Evolutionary conservation across 257 asterid genomes (phyloP).

Genomic region (Avicennia marina): DNA sequence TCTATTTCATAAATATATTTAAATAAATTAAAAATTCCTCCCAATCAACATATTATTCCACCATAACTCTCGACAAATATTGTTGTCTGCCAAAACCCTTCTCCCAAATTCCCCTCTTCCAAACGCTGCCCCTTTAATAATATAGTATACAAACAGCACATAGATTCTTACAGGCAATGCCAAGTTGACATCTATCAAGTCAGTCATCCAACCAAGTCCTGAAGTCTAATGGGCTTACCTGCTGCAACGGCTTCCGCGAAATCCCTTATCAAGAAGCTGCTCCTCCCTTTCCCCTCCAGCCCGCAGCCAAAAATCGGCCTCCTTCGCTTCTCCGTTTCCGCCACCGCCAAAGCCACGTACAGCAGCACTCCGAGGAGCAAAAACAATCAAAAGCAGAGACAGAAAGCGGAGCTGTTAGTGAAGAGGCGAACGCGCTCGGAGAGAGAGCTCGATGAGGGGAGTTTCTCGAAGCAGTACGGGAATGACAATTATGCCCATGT

Average conservation of each 20-base stretch:
- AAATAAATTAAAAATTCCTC: too few species aligned
- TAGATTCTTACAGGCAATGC: too few species aligned
- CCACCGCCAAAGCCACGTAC: constrained; percentile 15
- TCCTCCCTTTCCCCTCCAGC: constrained; percentile 24
- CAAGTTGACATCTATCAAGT: too few species aligned
- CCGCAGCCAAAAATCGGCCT: constrained; percentile 19
- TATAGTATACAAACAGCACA: too few species aligned
- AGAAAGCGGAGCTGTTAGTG: constrained; percentile 37
- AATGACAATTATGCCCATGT: constrained; percentile 59
- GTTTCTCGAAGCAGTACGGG: constrained; percentile 47
- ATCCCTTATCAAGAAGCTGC: constrained; percentile 36
- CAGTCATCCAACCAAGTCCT: too few species aligned
- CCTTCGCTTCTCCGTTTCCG: constrained; percentile 21
- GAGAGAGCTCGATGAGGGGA: constrained; percentile 65
- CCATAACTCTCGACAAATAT: too few species aligned
- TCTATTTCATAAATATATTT: too few species aligned
- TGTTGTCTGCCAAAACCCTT: too few species aligned
- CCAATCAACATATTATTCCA: too few species aligned
- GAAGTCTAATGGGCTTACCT: constrained; percentile 40
- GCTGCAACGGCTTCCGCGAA: constrained; percentile 41
- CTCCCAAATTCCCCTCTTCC: too few species aligned
- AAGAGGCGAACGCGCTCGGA: constrained; percentile 87
- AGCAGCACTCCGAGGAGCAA: constrained; percentile 23
- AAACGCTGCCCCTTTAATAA: too few species aligned
- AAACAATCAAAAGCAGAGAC: constrained; percentile 23